phyloP scores from a whole-genome alignment of 768 basidiomycete genomes.

The Russula earlei region DNA sequence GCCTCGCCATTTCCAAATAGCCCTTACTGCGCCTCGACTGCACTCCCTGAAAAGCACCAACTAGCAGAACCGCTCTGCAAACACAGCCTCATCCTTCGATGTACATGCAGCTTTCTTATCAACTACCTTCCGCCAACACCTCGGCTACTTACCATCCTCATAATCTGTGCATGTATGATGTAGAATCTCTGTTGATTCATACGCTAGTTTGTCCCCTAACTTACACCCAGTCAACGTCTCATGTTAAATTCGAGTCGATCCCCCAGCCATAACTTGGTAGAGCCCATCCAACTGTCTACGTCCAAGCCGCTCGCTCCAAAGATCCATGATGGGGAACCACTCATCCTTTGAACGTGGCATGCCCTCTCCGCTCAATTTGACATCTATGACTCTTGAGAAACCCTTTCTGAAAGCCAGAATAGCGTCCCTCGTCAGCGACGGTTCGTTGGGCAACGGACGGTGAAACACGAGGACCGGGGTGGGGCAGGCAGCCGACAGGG shows the following conservation, averaged over 20 bases:
- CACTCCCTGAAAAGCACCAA: too few species aligned
- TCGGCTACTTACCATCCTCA: neutral
- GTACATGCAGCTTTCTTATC: neutral
- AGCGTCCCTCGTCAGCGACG: constrained; percentile 35
- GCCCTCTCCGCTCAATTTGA: constrained; percentile 39
- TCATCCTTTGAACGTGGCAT: constrained; percentile 74
- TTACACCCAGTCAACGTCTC: neutral
- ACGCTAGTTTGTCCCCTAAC: neutral
- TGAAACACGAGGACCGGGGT: constrained; percentile 58
- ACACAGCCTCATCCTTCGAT: neutral
- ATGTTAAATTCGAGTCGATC: constrained; percentile 5
- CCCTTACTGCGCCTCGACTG: neutral
- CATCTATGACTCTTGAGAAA: constrained; percentile 42
- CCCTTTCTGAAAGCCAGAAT: constrained; percentile 52
- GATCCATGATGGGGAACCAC: constrained; percentile 79
- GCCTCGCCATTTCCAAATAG: neutral
- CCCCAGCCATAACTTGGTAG: constrained; percentile 54
- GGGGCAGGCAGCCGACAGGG: constrained; percentile 38
- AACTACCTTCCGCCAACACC: neutral
- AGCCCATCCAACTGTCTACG: constrained; percentile 49
- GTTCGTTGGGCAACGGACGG: constrained; percentile 39
- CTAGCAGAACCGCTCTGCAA: too few species aligned
- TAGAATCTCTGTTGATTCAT: neutral
- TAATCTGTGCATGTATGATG: neutral
- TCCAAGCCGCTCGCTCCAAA: constrained; percentile 67